These are phyloP conservation scores for Hypoxylon crocopeplum DNA, from an alignment of 495 filamentous ascomycete species.

Conservation along the genomic window DNA sequence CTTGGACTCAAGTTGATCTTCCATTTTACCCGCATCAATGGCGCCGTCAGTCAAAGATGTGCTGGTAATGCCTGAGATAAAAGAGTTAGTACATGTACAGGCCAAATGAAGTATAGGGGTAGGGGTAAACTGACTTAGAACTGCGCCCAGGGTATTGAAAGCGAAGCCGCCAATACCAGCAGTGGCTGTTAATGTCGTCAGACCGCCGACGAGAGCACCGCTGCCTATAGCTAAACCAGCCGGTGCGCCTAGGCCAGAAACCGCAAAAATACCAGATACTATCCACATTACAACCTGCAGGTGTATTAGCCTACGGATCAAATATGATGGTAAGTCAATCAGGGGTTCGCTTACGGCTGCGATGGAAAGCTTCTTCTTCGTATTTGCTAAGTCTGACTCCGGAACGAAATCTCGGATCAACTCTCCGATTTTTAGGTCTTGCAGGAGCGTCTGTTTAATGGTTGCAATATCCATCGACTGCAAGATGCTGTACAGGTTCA, in stretches of 20 bases:
- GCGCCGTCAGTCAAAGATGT: background rate
- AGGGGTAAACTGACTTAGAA: background rate
- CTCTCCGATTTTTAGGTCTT: background rate
- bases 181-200: background rate
- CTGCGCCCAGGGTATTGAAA: background rate
- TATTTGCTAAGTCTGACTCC: background rate
- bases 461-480: background rate
- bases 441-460: background rate
- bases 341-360: background rate
- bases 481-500: slow-evolving; percentile 5
- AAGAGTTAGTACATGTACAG: background rate
- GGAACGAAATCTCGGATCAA: background rate
- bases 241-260: background rate
- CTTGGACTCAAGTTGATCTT: background rate
- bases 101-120: background rate
- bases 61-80: background rate
- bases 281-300: background rate
- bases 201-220: background rate
- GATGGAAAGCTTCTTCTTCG: background rate
- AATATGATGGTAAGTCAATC: background rate
- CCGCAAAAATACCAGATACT: background rate
- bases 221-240: background rate
- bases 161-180: background rate
- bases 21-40: background rate
- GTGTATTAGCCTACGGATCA: background rate